Percentiles rank a stretch among this genome's conserved stretches.
These are phyloP conservation scores for Candida cerambycidarum DNA, from an alignment of 805 yeast genomes.

Conservation along the genomic window DNA sequence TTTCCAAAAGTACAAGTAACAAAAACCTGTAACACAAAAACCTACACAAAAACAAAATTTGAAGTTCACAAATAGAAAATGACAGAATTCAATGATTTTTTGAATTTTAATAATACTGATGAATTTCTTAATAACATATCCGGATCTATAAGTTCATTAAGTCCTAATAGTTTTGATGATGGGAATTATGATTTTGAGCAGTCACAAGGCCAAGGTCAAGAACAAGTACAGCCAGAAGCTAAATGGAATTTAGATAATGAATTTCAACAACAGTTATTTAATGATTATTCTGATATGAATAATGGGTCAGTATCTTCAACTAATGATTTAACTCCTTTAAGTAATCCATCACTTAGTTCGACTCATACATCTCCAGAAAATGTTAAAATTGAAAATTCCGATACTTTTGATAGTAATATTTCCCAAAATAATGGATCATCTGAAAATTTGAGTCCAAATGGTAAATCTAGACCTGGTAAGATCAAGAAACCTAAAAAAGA, in stretches of 20 bases:
- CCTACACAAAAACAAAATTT: no score
- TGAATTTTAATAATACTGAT: conserved; percentile 31
- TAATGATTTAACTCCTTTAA: conserved; percentile 20
- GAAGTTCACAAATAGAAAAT: not conserved
- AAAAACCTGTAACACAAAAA: no score
- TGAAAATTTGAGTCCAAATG: not conserved
- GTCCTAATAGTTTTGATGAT: conserved; percentile 16
- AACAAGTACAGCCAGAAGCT: not conserved
- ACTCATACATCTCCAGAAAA: conserved; percentile 23
- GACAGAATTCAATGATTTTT: conserved; percentile 12
- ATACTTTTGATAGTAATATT: not conserved
- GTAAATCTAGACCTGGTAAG: conserved; percentile 13
- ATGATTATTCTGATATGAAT: conserved; percentile 4
- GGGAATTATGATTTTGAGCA: not conserved
- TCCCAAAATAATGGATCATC: not conserved
- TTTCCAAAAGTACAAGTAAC: no score
- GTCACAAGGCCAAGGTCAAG: conserved; percentile 2
- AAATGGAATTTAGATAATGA: conserved; percentile 3
- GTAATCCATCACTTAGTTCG: conserved; percentile 19
- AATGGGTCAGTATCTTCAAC: conserved; percentile 9
- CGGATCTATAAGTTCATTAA: conserved; percentile 21
- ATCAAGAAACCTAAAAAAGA: conserved; percentile 52
- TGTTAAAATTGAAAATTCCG: not conserved
- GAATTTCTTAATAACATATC: conserved; percentile 28
- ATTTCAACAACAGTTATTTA: conserved; percentile 6